Base-by-base conservation (phyloP, 495 filamentous ascomycete genomes). In the Neohortaea acidophila region DNA sequence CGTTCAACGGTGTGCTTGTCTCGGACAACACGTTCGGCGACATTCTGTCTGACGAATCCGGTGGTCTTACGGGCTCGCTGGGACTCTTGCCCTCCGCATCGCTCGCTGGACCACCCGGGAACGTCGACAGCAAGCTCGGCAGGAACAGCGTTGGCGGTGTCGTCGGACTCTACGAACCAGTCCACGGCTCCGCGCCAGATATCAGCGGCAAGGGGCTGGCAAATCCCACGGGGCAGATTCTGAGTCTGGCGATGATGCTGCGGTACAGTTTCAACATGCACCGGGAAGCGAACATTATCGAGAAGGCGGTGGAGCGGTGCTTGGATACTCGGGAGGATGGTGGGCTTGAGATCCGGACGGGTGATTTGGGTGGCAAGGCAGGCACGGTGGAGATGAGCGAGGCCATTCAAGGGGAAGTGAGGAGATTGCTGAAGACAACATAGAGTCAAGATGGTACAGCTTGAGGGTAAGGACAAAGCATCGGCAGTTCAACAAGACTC, bases 11-110 rank as follows among this genome's bases (percentile, higher is more conserved):
- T 9, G 59, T 70, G 0, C 56, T 70, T 26, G 58, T 68, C 11
- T 58, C 59, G 0, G 65, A 69, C 21, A 70, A 70, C 26, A 68
- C 63, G 7, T 70, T 70, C 36, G 67, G 67, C 3, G 67, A 70
- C 38, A 62, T 70, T 47, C 55, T 70, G 8, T 68, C 65, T 4
- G 67, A 70, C 38, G 61, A 66, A 31, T 61, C 65, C 22, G 64
- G 64, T 10, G 63, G 56, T 0, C 61, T 70, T 36, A 56, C 64
- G 6, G 67, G 67, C 17, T 65, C 59, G 1, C 43, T 70, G 20
- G 67, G 67, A 8, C 59, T 69, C 4, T 41, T 68, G 18, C 67
- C 67, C 1, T 65, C 60, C 44, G 67, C 67, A 4, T 67, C 64
- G 43, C 47, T 70, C 15, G 60, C 64, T 38, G 63, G 59, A 8